A percentile compares a stretch with the other conserved stretches of the same genome.
phyloP scores from a whole-genome alignment of 352 stramenopile species.

The Globisporangium spinosum region DNA sequence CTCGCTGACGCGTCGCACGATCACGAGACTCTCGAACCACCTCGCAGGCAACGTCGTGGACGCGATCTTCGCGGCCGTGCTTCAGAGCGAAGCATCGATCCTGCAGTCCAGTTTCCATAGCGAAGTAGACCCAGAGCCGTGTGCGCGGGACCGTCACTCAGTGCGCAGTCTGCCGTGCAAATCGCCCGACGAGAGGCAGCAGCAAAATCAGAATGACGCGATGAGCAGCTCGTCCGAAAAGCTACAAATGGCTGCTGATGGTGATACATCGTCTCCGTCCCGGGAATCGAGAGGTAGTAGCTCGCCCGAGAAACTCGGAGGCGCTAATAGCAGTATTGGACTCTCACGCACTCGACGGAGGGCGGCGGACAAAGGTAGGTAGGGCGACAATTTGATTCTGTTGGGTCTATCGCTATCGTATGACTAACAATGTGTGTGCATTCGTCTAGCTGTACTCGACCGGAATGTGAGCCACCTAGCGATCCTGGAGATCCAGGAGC shows the following conservation, averaged over 20 bases:
- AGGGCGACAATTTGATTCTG: background rate
- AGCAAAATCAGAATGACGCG: background rate
- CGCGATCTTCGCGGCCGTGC: constrained; percentile 27
- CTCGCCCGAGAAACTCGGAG: constrained; percentile 9
- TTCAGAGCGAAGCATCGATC: constrained; percentile 25
- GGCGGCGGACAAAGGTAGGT: constrained; percentile 6
- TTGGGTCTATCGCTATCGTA: background rate
- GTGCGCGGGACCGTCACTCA: constrained; percentile 43
- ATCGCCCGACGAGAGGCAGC: constrained; percentile 19
- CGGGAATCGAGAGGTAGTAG: constrained; percentile 6
- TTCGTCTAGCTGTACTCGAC: background rate
- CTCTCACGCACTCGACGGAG: background rate
- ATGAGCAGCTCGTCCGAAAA: constrained; percentile 5
- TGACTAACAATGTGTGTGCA: background rate
- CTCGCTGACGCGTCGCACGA: constrained; percentile 19
- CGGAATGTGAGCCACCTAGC: background rate
- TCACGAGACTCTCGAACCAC: constrained; percentile 20
- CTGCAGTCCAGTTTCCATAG: constrained; percentile 17
- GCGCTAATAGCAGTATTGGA: background rate
- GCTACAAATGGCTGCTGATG: background rate
- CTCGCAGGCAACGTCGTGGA: constrained; percentile 40
- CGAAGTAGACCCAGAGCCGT: constrained; percentile 25
- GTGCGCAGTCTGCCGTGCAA: constrained; percentile 37
- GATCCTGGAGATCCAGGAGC: constrained; percentile 14
- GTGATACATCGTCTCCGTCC: background rate